Evolutionary conservation across 345 rosid genomes (phyloP).

Genomic region (Lepidium didymum): DNA sequence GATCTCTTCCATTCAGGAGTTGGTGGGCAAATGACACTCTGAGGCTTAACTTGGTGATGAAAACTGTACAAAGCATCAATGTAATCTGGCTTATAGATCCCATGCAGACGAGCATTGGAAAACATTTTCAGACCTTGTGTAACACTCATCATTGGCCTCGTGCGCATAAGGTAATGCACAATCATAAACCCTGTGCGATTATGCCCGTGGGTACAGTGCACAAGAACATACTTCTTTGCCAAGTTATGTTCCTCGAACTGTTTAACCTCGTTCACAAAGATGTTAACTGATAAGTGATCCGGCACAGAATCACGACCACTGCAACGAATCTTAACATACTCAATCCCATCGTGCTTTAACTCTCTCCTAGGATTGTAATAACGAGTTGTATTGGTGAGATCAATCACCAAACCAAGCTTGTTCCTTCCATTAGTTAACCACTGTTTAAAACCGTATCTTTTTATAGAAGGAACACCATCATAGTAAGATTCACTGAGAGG

Average conservation of each 20-base stretch:
- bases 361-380: slow-evolving; percentile 59
- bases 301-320: slow-evolving; percentile 84
- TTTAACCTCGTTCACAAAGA: slow-evolving; percentile 59
- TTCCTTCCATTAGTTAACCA: neutral
- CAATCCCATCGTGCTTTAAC: slow-evolving; percentile 45
- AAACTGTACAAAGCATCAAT: slow-evolving; percentile 57
- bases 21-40: slow-evolving; percentile 44
- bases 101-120: slow-evolving; percentile 72
- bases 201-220: slow-evolving; percentile 90
- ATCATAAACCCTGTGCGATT: slow-evolving; percentile 95
- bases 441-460: slow-evolving; percentile 4
- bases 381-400: slow-evolving; percentile 82
- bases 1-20: slow-evolving; percentile 90
- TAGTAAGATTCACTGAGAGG: slow-evolving; percentile 17
- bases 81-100: slow-evolving; percentile 75
- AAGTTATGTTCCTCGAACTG: slow-evolving; percentile 50
- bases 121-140: slow-evolving; percentile 61
- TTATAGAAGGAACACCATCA: neutral
- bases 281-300: slow-evolving; percentile 64
- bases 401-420: slow-evolving; percentile 23
- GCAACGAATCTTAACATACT: slow-evolving; percentile 80
- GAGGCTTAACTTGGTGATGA: slow-evolving; percentile 75
- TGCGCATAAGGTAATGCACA: slow-evolving; percentile 76
- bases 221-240: slow-evolving; percentile 54
- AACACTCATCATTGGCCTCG: slow-evolving; percentile 44